Evolutionary conservation across 192 early-diverging fungal genomes (phyloP).

Genomic region (Coemansia sp.): DNA sequence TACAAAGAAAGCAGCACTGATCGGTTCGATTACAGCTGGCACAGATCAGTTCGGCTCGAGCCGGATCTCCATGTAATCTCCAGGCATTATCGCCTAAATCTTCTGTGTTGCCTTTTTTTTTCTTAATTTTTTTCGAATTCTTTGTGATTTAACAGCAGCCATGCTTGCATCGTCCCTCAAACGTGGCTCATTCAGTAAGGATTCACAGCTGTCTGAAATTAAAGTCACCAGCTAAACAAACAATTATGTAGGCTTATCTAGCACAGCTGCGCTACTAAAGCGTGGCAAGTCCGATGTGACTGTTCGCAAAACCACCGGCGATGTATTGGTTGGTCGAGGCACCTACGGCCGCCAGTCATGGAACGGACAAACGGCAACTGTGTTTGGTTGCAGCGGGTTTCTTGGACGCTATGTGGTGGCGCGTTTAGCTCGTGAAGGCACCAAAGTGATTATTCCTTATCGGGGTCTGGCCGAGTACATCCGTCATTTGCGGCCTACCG

Average conservation of each 20-base stretch:
- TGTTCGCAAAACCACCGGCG: constrained; percentile 46
- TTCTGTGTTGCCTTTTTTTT: no score
- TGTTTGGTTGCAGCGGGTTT: constrained; percentile 95
- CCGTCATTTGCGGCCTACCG: constrained; percentile 86
- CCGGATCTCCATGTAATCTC: no score
- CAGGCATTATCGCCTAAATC: no score
- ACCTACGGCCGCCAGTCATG: constrained; percentile 73
- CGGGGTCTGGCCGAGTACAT: constrained; percentile 80
- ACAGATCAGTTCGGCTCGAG: no score
- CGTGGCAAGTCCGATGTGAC: constrained; percentile 51
- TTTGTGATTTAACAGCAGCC: neutral
- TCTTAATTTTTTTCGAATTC: no score
- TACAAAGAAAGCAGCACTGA: no score
- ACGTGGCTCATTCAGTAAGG: constrained; percentile 10
- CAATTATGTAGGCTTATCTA: constrained; percentile 22
- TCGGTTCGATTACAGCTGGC: no score
- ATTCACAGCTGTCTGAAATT: neutral
- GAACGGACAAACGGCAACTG: constrained; percentile 87
- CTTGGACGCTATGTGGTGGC: constrained; percentile 91
- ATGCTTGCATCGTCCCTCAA: constrained; percentile 11
- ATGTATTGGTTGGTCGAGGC: constrained; percentile 59
- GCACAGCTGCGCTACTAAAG: constrained; percentile 27
- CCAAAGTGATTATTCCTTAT: constrained; percentile 87
- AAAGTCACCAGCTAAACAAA: neutral
- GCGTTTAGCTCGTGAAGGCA: constrained; percentile 87